Conservation (phyloP, 1,284 basidiomycete species). For the Coriolopsis trogii region DNA sequence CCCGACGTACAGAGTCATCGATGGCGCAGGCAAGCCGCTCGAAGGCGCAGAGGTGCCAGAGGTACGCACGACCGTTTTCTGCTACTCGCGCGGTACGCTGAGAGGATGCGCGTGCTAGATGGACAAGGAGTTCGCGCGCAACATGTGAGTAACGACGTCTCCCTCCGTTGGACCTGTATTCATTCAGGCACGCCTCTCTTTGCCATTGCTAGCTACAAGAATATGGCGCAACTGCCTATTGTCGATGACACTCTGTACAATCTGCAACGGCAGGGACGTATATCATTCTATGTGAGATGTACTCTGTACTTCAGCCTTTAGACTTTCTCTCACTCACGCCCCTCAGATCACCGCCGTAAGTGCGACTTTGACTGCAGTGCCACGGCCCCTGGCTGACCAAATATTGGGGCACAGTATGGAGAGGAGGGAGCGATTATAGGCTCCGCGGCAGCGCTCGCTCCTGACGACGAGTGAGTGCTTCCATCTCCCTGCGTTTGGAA, state of each 20-base stretch:
- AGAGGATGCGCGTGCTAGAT: conserved; percentile 65
- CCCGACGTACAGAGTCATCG: conserved; percentile 82
- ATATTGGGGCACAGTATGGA: conserved; percentile 64
- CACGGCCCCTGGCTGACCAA: conserved; percentile 11
- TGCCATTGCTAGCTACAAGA: conserved; percentile 60
- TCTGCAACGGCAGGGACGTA: conserved; percentile 91
- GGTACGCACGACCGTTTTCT: conserved; percentile 39
- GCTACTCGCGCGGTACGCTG: background rate
- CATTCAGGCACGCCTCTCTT: background rate
- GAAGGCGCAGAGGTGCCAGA: conserved; percentile 77
- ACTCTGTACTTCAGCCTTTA: background rate
- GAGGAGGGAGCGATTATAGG: conserved; percentile 94
- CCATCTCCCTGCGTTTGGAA: conserved; percentile 1
- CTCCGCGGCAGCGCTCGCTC: conserved; percentile 81
- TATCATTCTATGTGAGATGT: conserved; percentile 85
- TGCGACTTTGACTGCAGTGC: conserved; percentile 1
- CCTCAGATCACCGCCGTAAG: conserved; percentile 25
- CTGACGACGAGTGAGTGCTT: conserved; percentile 81
- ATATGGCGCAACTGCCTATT: conserved; percentile 84
- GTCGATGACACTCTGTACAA: conserved; percentile 91
- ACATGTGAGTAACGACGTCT: conserved; percentile 50
- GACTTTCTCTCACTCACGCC: background rate
- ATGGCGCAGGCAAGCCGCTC: conserved; percentile 73
- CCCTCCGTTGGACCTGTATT: background rate
- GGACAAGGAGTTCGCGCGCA: conserved; percentile 70